These are phyloP conservation scores for Nigrograna mackinnonii DNA, from an alignment of 2,329 filamentous ascomycete species.

Conservation along the genomic window DNA sequence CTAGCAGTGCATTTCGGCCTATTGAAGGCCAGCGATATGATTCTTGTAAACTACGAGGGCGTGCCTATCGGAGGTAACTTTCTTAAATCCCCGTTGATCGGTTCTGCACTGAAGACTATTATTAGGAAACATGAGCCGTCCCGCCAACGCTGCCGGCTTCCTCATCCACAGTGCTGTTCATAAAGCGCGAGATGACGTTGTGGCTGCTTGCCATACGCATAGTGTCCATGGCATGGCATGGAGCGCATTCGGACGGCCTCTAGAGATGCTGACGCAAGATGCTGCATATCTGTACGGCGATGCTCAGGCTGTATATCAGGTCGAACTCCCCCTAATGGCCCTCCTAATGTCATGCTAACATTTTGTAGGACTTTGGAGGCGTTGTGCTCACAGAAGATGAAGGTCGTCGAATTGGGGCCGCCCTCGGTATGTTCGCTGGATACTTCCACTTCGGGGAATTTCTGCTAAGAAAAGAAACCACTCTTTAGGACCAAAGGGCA, in stretches of 20 bases:
- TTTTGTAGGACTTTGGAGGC: slow-evolving; percentile 52
- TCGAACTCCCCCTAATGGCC: no score
- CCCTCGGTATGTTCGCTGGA: slow-evolving; percentile 50
- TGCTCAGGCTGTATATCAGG: slow-evolving; percentile 61
- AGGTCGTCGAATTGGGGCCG: slow-evolving; percentile 62
- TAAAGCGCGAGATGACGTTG: slow-evolving; percentile 62
- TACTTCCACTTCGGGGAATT: not conserved
- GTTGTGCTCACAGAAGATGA: slow-evolving; percentile 63
- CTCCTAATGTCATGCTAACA: not conserved
- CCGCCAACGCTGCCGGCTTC: slow-evolving; percentile 67
- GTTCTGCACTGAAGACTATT: slow-evolving; percentile 17
- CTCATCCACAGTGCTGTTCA: slow-evolving; percentile 68
- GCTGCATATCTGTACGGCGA: slow-evolving; percentile 62
- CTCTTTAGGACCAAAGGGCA: slow-evolving; percentile 53
- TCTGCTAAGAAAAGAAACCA: not conserved
- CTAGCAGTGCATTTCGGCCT: slow-evolving; percentile 66
- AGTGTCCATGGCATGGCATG: slow-evolving; percentile 64
- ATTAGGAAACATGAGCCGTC: slow-evolving; percentile 30
- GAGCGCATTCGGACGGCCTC: slow-evolving; percentile 61
- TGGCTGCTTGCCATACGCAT: slow-evolving; percentile 69
- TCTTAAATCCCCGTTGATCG: slow-evolving; percentile 16
- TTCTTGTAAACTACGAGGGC: slow-evolving; percentile 63
- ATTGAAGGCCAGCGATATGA: slow-evolving; percentile 65
- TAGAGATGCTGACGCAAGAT: slow-evolving; percentile 71
- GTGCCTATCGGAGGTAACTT: slow-evolving; percentile 63